Base-by-base conservation (phyloP, 2,329 filamentous ascomycete genomes). In the Fusarium illudens region DNA sequence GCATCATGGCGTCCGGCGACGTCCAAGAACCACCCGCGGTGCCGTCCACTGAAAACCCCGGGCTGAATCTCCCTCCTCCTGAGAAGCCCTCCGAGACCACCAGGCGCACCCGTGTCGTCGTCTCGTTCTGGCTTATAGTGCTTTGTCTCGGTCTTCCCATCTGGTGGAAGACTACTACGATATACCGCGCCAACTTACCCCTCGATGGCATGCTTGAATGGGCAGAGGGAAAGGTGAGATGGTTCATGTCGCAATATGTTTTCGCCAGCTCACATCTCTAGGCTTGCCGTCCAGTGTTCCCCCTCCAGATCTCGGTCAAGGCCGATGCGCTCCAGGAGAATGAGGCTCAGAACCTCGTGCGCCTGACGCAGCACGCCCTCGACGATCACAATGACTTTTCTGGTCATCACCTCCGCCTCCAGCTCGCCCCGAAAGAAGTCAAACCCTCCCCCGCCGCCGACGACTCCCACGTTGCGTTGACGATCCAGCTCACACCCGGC, bases 91-190 rank as follows among this genome's bases (percentile, higher is more conserved):
- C 90, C 70, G 89, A 91, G 67, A 83, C 90, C 53, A 87, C 87
- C 75, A 87, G 90, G 60, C 90, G 96, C 57, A 87, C 88, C 49
- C 84, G 84, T 65, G 91, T 98, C 52, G 89, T 99, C 65, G 78
- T 92, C 65, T 95, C 95, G 9, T 98, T 97, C 79, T 99, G 96
- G 96, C 83, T 89, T 6, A 89, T 98, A 34, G 92, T 97, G 7
- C 77, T 97, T 7, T 86, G 91, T 29, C 81, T 99, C 6, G 96
- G 96, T 3, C 79, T 99, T 69, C 96, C 96, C 60, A 90, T 97
- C 86, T 99, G 96, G 96, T 96, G 93, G 89, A 90, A 89, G 78
- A 98, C 96, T 1, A 99, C 96, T 4, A 91, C 92, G 0, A 97
- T 98, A 58, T 94, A 97, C 78, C 88, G 96, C 58, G 94, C 95